These are phyloP conservation scores for Rubroboletus satanas DNA, from an alignment of 768 basidiomycete genomes.

Conservation along the genomic window DNA sequence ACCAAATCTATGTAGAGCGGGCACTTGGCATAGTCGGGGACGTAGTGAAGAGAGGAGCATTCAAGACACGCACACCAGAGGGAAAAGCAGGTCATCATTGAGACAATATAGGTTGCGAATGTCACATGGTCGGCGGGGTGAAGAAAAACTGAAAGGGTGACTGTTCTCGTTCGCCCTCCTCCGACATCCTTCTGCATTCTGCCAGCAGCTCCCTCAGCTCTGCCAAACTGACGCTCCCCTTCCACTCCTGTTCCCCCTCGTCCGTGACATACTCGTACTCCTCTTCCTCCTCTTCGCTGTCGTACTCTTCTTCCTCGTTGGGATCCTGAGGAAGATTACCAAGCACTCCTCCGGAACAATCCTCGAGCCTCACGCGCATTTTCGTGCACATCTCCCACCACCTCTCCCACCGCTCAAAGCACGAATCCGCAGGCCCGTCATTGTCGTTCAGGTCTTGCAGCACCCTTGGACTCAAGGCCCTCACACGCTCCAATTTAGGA, in stretches of 20 bases:
- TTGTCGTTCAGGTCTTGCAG: constrained; percentile 54
- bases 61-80: constrained; percentile 70
- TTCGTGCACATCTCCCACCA: constrained; percentile 59
- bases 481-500: constrained; percentile 55
- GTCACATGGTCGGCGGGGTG: constrained; percentile 5
- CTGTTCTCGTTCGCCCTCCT: constrained; percentile 30
- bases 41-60: constrained; percentile 61
- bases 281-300: constrained; percentile 31
- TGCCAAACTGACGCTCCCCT: constrained; percentile 29
- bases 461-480: constrained; percentile 54
- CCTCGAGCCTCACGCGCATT: constrained; percentile 60
- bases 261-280: constrained; percentile 31
- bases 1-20: constrained; percentile 29
- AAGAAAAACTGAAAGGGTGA: constrained; percentile 21
- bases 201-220: constrained; percentile 54
- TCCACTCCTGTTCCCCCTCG: constrained; percentile 31
- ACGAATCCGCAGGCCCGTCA: constrained; percentile 42
- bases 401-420: constrained; percentile 56
- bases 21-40: constrained; percentile 50
- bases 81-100: constrained; percentile 47
- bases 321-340: constrained; percentile 40
- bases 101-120: neutral
- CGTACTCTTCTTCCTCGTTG: constrained; percentile 32
- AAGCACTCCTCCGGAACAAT: constrained; percentile 66
- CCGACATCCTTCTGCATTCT: constrained; percentile 49